Base-by-base conservation (phyloP, 345 rosid genomes). In the Odontarrhena argentea region DNA sequence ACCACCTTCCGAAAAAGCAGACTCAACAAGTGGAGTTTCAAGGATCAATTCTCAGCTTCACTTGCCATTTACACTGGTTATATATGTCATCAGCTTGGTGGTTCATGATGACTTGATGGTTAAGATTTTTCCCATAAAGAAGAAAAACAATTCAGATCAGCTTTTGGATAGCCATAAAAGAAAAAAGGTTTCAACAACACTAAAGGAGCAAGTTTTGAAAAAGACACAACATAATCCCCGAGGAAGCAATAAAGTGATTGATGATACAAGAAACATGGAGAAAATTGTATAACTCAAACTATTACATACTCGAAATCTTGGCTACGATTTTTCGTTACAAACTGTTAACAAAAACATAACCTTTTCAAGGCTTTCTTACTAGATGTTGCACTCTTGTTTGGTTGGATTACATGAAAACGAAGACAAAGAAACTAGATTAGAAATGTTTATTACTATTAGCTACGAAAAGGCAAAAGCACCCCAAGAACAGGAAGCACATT, bases 401-500 rank as follows among this genome's bases (percentile, higher is more conserved):
- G 58, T 58, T 68, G n/a, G 2, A 15, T 26, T 8, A 3, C 30
- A 14, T 48, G 37, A 36, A 45, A 37, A 5, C 0, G 14, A 67
- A 3, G 60, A 65, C 13, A 18, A 2, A 60, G 18, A 32, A 38
- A 41, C 56, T 57, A 48, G 67, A 52, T 6, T 45, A 54, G 45
- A 41, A 43, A 44, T 40, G 15, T 45, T 63, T 63, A 48, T 49
- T 63, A 70, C 13, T 62, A 45, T 30, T 6, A 48, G 46, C 43
- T 54, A 62, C 37, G 50, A 38, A 45, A 68, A 71, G 58, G 58
- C 41, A 54, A 70, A 70, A 61, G 46, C 55, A 62, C 32, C 52
- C 57, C 59, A 63, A 64, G 76, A 71, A 41, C 70, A 56, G 44
- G 76, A 71, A 64, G 76, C 70, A 71, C 70, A 71, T 64, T 38